phyloP scores from a whole-genome alignment of 805 yeast species.

The Metschnikowia santaceciliae region DNA sequence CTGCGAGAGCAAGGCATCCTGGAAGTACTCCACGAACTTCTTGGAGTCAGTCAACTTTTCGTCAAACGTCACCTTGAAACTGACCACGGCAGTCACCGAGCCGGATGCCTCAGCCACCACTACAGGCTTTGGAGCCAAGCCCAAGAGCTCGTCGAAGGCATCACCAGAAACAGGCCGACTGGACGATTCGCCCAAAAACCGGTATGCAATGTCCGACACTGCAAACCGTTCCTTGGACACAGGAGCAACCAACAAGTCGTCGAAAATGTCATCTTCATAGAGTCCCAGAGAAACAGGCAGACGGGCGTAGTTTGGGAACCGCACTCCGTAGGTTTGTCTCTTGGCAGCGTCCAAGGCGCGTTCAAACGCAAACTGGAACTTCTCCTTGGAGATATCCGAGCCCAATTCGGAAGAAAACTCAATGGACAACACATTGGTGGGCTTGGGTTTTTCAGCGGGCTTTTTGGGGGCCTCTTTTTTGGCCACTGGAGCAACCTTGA shows the following conservation, averaged over 20 bases:
- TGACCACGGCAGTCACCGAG: conserved; percentile 24
- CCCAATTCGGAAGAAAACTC: conserved; percentile 26
- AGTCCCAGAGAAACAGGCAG: conserved; percentile 27
- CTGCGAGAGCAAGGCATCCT: conserved; percentile 31
- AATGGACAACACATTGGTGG: conserved; percentile 26
- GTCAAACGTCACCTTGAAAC: conserved; percentile 32
- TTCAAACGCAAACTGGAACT: conserved; percentile 30
- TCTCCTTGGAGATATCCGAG: conserved; percentile 22
- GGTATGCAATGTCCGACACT: conserved; percentile 27
- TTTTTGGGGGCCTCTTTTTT: conserved; percentile 19
- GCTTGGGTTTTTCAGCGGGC: conserved; percentile 23
- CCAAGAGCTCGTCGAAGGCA: conserved; percentile 35
- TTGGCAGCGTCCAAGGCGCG: conserved; percentile 28
- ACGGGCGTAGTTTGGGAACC: conserved; percentile 35
- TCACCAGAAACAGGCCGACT: conserved; percentile 2
- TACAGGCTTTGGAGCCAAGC: conserved; percentile 15
- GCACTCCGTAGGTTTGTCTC: conserved; percentile 27
- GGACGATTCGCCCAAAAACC: conserved; percentile 16
- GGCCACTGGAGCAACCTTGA: conserved; percentile 39
- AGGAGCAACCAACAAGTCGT: conserved; percentile 35
- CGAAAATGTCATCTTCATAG: conserved; percentile 30
- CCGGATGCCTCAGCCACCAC: conserved; percentile 3
- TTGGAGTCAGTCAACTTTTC: conserved; percentile 32
- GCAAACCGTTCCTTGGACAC: conserved; percentile 34
- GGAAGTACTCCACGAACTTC: conserved; percentile 33